These are phyloP conservation scores for Rhynchospora tenuis DNA, from an alignment of 176 grass and related monocot species.

Conservation along the genomic window DNA sequence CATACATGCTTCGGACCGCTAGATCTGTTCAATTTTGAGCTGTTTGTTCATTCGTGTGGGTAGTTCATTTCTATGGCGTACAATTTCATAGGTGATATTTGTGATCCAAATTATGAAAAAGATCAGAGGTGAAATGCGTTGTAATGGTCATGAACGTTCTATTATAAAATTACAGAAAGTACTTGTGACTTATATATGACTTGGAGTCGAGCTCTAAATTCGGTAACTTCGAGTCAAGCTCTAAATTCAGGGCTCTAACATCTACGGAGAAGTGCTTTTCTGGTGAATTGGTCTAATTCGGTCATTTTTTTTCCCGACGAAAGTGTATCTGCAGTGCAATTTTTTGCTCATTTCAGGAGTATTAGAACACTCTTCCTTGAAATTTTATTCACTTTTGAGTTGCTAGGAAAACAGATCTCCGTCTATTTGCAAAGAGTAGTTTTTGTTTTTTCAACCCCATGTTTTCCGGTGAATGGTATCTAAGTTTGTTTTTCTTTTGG, in stretches of 20 bases:
- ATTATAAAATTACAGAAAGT: neutral
- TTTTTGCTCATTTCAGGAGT: neutral
- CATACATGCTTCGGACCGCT: neutral
- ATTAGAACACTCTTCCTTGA: neutral
- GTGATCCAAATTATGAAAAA: neutral
- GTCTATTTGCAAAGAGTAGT: constrained; percentile 1
- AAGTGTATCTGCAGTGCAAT: neutral
- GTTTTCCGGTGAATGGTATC: neutral
- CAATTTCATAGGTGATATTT: neutral
- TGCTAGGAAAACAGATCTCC: neutral
- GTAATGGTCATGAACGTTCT: neutral
- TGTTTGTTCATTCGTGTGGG: neutral
- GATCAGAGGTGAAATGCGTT: neutral
- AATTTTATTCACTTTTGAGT: neutral
- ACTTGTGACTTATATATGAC: neutral
- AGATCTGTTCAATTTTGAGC: constrained; percentile 13
- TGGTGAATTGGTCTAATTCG: neutral
- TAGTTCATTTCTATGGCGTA: neutral
- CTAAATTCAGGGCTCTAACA: no score
- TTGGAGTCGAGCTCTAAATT: neutral
- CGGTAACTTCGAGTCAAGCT: no score
- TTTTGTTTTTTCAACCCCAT: neutral
- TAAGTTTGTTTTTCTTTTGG: neutral
- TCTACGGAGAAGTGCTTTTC: neutral
- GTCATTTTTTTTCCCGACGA: neutral